Evolutionary conservation across 129 eudicot species (phyloP).

Genomic region (Flaveria linearis): DNA sequence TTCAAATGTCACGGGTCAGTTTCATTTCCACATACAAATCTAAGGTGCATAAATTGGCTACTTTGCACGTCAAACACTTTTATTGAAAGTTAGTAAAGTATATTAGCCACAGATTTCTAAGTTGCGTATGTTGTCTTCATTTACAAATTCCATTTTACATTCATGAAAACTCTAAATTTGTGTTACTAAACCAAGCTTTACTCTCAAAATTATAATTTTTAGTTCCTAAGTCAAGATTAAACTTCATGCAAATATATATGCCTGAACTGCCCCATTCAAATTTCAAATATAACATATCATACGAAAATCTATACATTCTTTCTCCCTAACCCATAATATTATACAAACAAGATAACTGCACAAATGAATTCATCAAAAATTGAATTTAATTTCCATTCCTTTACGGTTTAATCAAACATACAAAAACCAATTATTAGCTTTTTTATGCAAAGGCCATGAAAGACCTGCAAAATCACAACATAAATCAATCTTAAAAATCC

Average conservation of each 20-base stretch:
- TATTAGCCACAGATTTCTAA: background rate
- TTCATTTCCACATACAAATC: background rate
- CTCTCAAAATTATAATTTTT: too few species aligned
- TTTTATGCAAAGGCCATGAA: background rate
- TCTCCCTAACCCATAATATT: too few species aligned
- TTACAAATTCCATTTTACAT: background rate
- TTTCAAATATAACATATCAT: background rate
- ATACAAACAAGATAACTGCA: too few species aligned
- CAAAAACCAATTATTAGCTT: conserved; percentile 3
- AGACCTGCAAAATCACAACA: background rate
- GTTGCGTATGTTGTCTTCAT: background rate
- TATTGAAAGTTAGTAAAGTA: background rate
- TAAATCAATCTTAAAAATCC: background rate
- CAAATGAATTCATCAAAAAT: too few species aligned
- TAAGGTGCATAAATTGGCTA: background rate
- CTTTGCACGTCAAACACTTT: too few species aligned
- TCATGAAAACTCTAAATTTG: background rate
- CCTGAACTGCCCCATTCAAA: background rate
- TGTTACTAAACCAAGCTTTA: background rate
- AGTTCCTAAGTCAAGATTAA: background rate
- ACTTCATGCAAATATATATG: background rate
- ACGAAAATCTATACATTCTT: too few species aligned
- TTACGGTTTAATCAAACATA: background rate
- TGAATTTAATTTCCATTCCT: background rate
- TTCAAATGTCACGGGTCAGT: background rate